A percentile compares a stretch with the other conserved stretches of the same genome.
phyloP scores from a whole-genome alignment of 495 filamentous ascomycete genomes.

The Hyaloscypha bicolor region DNA sequence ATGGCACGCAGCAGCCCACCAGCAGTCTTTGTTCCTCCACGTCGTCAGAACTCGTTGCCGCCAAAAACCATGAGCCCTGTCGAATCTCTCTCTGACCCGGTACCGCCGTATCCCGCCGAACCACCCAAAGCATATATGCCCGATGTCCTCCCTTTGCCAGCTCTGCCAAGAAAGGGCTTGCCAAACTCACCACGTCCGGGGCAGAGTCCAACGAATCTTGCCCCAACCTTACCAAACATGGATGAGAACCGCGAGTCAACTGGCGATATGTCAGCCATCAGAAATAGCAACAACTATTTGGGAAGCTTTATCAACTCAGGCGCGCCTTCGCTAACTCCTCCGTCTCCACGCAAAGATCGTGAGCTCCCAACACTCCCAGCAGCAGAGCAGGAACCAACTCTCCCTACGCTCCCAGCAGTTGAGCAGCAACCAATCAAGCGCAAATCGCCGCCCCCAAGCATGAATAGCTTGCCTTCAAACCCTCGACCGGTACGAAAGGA shows the following conservation, averaged over 20 bases:
- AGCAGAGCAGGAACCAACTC: neutral
- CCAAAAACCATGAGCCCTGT: conserved; percentile 20
- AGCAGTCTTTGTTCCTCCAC: conserved; percentile 25
- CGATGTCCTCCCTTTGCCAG: neutral
- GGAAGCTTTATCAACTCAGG: conserved; percentile 39
- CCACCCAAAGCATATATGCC: conserved; percentile 27
- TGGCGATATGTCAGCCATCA: conserved; percentile 36
- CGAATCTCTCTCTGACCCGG: conserved; percentile 15
- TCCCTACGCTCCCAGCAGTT: conserved; percentile 20
- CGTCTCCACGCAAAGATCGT: conserved; percentile 5
- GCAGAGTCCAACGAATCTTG: conserved; percentile 26
- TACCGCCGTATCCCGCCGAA: conserved; percentile 29
- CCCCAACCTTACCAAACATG: conserved; percentile 29
- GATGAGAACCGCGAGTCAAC: conserved; percentile 38
- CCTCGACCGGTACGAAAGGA: conserved; percentile 46
- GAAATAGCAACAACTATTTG: conserved; percentile 50
- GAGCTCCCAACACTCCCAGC: conserved; percentile 25
- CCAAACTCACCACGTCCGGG: conserved; percentile 25
- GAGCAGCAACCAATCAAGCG: conserved; percentile 6
- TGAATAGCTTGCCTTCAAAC: conserved; percentile 22
- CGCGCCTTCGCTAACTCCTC: neutral
- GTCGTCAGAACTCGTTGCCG: conserved; percentile 30
- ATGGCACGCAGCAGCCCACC: conserved; percentile 28
- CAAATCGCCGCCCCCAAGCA: conserved; percentile 14
- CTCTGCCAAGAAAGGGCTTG: conserved; percentile 23